These are phyloP conservation scores for Abrus pulchellus DNA, from an alignment of 306 rosid species.

Conservation along the genomic window DNA sequence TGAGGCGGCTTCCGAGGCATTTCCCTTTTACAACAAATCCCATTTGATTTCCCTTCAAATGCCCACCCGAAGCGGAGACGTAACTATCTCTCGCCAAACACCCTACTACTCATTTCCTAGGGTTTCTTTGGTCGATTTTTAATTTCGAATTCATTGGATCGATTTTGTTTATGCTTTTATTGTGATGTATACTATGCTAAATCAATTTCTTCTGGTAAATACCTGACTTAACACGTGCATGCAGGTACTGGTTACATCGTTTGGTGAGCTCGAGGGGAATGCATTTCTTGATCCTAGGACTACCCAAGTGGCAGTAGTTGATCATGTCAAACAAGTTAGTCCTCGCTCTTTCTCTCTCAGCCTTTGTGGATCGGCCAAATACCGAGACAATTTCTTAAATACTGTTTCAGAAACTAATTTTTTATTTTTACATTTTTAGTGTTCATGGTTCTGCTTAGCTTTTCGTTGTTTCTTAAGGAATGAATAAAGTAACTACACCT, in stretches of 20 bases:
- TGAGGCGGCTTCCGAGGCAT: constrained; percentile 89
- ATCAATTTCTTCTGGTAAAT: constrained; percentile 10
- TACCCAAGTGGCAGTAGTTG: constrained; percentile 87
- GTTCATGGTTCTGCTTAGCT: background rate
- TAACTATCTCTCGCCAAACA: constrained; percentile 33
- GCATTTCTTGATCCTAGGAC: constrained; percentile 91
- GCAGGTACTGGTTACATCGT: constrained; percentile 86
- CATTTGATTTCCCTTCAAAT: constrained; percentile 78
- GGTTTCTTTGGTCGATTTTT: constrained; percentile 30
- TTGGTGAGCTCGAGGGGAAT: constrained; percentile 70
- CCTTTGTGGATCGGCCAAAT: constrained; percentile 8
- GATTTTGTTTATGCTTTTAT: background rate
- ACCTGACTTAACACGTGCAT: constrained; percentile 32
- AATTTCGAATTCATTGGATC: constrained; percentile 24
- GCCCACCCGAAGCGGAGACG: constrained; percentile 83
- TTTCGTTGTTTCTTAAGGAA: background rate
- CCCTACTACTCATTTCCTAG: constrained; percentile 36
- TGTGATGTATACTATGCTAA: background rate
- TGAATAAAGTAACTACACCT: constrained; percentile 3
- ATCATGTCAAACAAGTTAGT: constrained; percentile 88
- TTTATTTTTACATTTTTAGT: background rate
- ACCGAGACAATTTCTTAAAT: background rate
- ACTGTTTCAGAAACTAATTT: background rate
- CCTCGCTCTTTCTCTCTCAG: background rate
- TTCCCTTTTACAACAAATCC: constrained; percentile 81